phyloP scores from a whole-genome alignment of 805 yeast genomes.

The Yueomyces sinensis region DNA sequence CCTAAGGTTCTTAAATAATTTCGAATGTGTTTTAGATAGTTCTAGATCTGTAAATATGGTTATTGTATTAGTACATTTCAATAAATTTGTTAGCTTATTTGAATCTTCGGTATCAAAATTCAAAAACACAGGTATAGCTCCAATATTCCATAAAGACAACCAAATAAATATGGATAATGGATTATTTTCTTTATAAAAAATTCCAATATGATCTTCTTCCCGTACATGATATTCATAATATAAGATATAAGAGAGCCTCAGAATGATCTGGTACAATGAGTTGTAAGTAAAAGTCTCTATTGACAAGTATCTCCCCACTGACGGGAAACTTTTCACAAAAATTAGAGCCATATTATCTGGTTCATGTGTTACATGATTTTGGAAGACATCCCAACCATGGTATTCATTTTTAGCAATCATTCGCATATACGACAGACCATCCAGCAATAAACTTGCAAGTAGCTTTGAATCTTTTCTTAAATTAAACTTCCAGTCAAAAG shows the following conservation, averaged over 20 bases:
- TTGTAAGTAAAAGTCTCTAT: constrained; percentile 46
- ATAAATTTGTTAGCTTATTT: constrained; percentile 60
- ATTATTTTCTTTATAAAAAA: constrained; percentile 65
- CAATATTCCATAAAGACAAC: constrained; percentile 80
- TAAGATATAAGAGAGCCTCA: constrained; percentile 50
- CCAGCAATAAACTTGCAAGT: too few relatives aligned
- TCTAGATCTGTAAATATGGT: constrained; percentile 62
- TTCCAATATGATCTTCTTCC: constrained; percentile 53
- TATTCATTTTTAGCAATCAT: constrained; percentile 16
- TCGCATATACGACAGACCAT: constrained; percentile 23
- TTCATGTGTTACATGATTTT: constrained; percentile 40
- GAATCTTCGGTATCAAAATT: constrained; percentile 57
- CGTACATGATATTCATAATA: constrained; percentile 47
- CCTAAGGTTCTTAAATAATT: too few relatives aligned
- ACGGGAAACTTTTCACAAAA: neutral
- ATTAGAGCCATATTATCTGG: constrained; percentile 23
- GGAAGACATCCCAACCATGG: constrained; percentile 60
- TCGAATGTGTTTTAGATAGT: constrained; percentile 29
- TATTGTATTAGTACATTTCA: constrained; percentile 44
- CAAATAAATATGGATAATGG: constrained; percentile 65
- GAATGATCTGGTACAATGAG: constrained; percentile 48
- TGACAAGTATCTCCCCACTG: neutral
- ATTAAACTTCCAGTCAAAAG: too few relatives aligned
- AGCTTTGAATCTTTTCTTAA: too few relatives aligned
- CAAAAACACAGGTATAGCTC: constrained; percentile 73